Base-by-base conservation (phyloP, 805 yeast genomes). In the Schizosaccharomyces cryophilus region DNA sequence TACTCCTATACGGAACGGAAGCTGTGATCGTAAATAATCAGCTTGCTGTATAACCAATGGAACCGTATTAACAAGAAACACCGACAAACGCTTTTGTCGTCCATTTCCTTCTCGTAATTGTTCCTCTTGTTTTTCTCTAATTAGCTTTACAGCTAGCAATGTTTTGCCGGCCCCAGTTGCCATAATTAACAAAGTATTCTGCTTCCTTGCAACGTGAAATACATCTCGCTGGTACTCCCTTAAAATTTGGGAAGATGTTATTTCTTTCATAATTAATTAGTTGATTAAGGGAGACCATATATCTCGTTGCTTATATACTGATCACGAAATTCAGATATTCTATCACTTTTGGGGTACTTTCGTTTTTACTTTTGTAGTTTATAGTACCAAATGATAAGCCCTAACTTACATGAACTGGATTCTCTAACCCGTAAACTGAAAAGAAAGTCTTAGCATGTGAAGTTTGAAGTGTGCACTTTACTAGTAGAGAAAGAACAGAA, bases 1-100 rank as follows among this genome's bases (percentile, higher is more conserved):
- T 15, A 21, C 19, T 6, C 56, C 54, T 29, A 61, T 45, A 15
- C 21, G 21, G 26, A 29, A 24, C n/a, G 60, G 60, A 7, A 58
- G 58, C n/a, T 61, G 58, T 2, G 47, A 42, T 17, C 31, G 21
- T 9, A 61, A 30, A 24, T 56, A 59, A 13, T 59, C 54, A 11
- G 60, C 38, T 42, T 61, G 62, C 30, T 61, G 62, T 17, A 42
- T 40, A 3, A 61, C 62, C 21, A 61, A 40, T n/a, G 55, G 54
- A 45, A 61, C 61, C 42, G 55, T 56, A 29, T 56, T 42, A 19
- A 61, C 62, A 29, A 61, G 45, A 45, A 61, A 58, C 17, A 61
- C 15, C 9, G 42, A 40, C 15, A 61, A 26, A 13, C 61, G 55
- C 42, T 61, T 61, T 38, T 51, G 30, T 1, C 24, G 30, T 19